phyloP scores from a whole-genome alignment of 192 early-diverging fungal genomes.

The Helicostylum pulchrum region DNA sequence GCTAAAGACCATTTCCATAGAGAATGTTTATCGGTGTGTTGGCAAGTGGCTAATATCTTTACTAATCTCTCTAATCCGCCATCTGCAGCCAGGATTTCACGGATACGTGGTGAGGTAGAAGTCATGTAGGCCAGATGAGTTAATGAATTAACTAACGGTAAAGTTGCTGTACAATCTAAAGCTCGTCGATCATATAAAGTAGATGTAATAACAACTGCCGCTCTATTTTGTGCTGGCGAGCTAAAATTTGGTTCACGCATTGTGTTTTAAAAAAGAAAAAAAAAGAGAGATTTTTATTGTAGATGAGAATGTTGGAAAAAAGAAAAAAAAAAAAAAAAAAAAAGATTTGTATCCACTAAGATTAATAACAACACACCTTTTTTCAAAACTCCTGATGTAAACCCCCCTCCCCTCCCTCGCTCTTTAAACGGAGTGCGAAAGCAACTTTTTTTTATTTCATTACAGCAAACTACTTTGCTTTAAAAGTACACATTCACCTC shows the following conservation, averaged over 20 bases:
- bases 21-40: conserved; percentile 64
- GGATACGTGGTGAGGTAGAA: conserved; percentile 73
- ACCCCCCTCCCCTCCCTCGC: no score
- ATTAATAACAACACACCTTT: no score
- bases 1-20: conserved; percentile 81
- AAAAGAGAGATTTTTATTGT: conserved; percentile 1
- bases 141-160: conserved; percentile 85
- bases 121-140: conserved; percentile 87
- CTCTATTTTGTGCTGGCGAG: conserved; percentile 74
- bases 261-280: no score
- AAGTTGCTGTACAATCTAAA: conserved; percentile 85
- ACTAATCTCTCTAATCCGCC: conserved; percentile 88
- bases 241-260: conserved; percentile 86
- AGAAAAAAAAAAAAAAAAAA: conserved; percentile 24
- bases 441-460: no score
- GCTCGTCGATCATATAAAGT: conserved; percentile 91
- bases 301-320: conserved; percentile 18
- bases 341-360: neutral
- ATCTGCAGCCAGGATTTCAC: conserved; percentile 77
- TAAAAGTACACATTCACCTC: conserved; percentile 80
- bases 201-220: conserved; percentile 72
- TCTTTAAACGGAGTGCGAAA: no score
- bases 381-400: no score
- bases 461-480: conserved; percentile 61
- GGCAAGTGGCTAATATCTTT: conserved; percentile 60